Base-by-base conservation (phyloP, 2,329 filamentous ascomycete species). In the Scedosporium minutisporum region DNA sequence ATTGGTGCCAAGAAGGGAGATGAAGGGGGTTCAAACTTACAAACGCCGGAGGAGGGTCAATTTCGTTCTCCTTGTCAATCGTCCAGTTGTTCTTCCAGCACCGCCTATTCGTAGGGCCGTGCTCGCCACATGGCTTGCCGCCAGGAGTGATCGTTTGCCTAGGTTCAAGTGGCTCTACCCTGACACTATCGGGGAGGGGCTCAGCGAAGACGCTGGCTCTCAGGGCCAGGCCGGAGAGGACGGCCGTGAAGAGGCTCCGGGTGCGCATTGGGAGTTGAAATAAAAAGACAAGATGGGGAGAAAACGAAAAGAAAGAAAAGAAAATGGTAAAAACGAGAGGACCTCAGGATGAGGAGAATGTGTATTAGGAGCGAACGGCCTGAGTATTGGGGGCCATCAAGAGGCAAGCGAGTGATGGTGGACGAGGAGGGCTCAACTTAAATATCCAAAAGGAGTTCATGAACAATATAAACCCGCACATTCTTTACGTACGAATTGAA, bases 1-100 rank as follows among this genome's bases (percentile, higher is more conserved):
- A 2, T 29, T 14, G 25, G 21, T 9, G 44, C 27, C 44, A 14
- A 53, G 23, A 33, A 25, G 16, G 10, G 6, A 25, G 10, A 38
- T 9, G 33, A 33, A 16, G 9, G 46, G 9, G 16, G 9, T 16
- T 6, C 12, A 55, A 10, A 46, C 21, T 44, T 61, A 61, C 60
- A 33, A 65, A 65, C 16, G 69, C 70, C 1, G 68, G 66, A 12
- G 71, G 71, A 1, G 64, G 67, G 4, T 58, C 62, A 1, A 61
- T 60, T 55, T 73, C 71, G 25, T 70, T 72, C 58, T 74, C 71
- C 9, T 71, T 71, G 60, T 65, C 65, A 64, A 74, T 67, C 59
- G 67, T 69, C 65, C 67, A 73, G 63, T 64, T 66, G 64, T 72
- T 70, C 48, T 65, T 70, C 72, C 72, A 73, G 67, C 72, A 73